Conservation (phyloP, 495 filamentous ascomycete species). For the Penicillium waksmanii region DNA sequence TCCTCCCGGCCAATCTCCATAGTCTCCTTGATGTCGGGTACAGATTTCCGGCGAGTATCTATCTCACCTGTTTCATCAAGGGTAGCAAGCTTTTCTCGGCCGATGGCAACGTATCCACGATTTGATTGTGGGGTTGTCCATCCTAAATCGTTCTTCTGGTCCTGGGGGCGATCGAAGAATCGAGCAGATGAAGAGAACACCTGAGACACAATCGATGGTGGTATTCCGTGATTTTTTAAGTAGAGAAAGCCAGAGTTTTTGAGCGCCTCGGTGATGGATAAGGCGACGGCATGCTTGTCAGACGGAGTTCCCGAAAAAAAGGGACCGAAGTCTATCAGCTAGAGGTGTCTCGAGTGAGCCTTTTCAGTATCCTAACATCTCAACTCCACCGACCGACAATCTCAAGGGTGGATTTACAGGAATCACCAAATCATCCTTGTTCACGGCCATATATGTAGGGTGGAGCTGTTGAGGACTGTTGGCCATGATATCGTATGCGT, state of each 20-base stretch:
- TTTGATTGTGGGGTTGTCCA: constrained; percentile 77
- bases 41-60: constrained; percentile 57
- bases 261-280: constrained; percentile 77
- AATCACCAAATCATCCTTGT: constrained; percentile 68
- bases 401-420: constrained; percentile 55
- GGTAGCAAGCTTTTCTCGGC: constrained; percentile 75
- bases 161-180: constrained; percentile 75
- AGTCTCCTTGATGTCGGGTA: constrained; percentile 81
- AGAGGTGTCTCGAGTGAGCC: constrained; percentile 10
- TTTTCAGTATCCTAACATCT: neutral
- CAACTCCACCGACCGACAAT: too few species aligned
- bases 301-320: constrained; percentile 68
- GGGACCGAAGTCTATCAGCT: constrained; percentile 85
- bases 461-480: constrained; percentile 18
- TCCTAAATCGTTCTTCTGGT: constrained; percentile 68
- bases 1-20: constrained; percentile 83
- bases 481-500: constrained; percentile 14
- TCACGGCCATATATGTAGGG: constrained; percentile 56
- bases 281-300: constrained; percentile 67
- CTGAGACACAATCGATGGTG: constrained; percentile 55
- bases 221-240: constrained; percentile 76
- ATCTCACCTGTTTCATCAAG: constrained; percentile 62
- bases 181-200: constrained; percentile 73
- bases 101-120: constrained; percentile 75
- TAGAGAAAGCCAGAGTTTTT: constrained; percentile 90